Evolutionary conservation across 257 asterid species (phyloP).

Genomic region (Nicotiana obtusifolia): DNA sequence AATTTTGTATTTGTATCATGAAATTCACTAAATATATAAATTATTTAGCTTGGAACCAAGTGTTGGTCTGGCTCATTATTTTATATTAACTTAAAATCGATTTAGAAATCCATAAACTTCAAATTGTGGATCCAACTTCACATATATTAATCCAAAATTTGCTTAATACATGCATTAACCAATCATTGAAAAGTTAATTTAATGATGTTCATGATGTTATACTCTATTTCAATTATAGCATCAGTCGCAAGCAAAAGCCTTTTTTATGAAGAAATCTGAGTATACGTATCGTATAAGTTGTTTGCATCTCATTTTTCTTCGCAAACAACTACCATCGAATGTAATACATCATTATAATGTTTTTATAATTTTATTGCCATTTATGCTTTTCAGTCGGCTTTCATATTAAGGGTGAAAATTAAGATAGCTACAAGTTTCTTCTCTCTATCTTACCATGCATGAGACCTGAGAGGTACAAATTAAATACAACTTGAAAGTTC

Average conservation of each 20-base stretch:
- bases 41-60: too few species aligned
- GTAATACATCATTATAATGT: not conserved
- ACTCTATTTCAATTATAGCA: not conserved
- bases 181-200: not conserved
- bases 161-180: not conserved
- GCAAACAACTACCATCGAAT: too few species aligned
- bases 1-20: too few species aligned
- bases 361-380: not conserved
- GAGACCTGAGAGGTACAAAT: too few species aligned
- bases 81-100: too few species aligned
- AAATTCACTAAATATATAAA: too few species aligned
- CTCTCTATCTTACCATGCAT: not conserved
- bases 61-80: too few species aligned
- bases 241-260: not conserved
- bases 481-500: too few species aligned
- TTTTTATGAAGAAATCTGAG: not conserved
- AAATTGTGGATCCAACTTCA: rapidly evolving
- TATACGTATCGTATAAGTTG: not conserved
- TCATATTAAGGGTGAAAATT: not conserved
- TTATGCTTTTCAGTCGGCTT: not conserved
- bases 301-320: not conserved
- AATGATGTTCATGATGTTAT: not conserved
- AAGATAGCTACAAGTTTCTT: not conserved
- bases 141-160: not conserved
- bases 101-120: too few species aligned